Evolutionary conservation across 371 early-diverging fungal genomes (phyloP).

Genomic region (Mucor plumbeus): DNA sequence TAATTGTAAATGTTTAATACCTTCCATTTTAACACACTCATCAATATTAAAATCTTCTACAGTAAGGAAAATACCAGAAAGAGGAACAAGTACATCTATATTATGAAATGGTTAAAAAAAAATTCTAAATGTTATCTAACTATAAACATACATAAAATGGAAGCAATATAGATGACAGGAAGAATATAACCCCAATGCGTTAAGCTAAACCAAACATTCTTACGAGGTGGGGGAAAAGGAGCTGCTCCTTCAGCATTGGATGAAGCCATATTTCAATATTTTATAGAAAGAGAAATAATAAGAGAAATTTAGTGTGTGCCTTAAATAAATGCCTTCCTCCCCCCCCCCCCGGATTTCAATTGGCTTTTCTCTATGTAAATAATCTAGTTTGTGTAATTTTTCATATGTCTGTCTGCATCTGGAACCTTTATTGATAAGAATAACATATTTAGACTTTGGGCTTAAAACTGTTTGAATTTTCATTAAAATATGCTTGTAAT

Average conservation of each 20-base stretch:
- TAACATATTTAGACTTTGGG: slow-evolving; percentile 39
- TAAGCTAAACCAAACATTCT: slow-evolving; percentile 26
- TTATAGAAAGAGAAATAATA: background rate
- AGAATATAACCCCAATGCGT: slow-evolving; percentile 21
- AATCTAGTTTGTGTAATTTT: background rate
- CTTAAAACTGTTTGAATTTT: slow-evolving; percentile 47
- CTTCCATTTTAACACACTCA: slow-evolving; percentile 25
- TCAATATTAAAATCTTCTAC: slow-evolving; percentile 21
- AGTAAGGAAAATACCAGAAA: slow-evolving; percentile 12
- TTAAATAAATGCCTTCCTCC: background rate
- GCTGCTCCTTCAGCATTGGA: background rate
- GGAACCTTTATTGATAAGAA: background rate
- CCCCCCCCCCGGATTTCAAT: too few relatives aligned
- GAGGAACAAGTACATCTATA: slow-evolving; percentile 10
- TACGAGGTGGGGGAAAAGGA: slow-evolving; percentile 5
- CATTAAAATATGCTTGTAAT: slow-evolving; percentile 38
- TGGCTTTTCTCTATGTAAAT: background rate
- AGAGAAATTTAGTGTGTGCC: background rate
- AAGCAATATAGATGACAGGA: slow-evolving; percentile 14
- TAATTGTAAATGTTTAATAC: slow-evolving; percentile 4
- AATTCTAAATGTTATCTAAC: background rate
- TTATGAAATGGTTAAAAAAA: too few relatives aligned
- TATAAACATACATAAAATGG: slow-evolving; percentile 18
- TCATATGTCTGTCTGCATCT: background rate
- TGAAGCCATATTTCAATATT: background rate